A percentile compares a stretch with the other conserved stretches of the same genome.
These are phyloP conservation scores for Asterophora lycoperdoides DNA, from an alignment of 768 basidiomycete genomes.

Conservation along the genomic window DNA sequence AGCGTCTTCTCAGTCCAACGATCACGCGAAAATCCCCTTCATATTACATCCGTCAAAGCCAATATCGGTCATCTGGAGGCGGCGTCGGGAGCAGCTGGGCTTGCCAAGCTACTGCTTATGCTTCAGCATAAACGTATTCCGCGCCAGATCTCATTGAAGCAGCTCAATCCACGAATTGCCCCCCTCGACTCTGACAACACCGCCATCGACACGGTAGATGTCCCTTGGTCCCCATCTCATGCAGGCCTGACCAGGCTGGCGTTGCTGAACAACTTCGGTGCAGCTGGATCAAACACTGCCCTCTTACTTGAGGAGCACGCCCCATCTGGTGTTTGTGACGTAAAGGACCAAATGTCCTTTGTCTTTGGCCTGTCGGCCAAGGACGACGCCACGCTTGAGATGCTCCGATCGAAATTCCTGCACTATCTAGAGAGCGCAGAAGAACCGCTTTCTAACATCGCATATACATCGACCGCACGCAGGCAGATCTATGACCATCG, in stretches of 20 bases:
- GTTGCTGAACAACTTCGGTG: constrained; percentile 72
- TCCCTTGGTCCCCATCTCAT: constrained; percentile 39
- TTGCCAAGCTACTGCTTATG: constrained; percentile 73
- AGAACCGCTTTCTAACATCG: constrained; percentile 43
- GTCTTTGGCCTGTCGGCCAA: constrained; percentile 65
- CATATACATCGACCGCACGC: constrained; percentile 67
- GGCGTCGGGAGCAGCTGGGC: constrained; percentile 67
- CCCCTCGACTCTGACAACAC: constrained; percentile 44
- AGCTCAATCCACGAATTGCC: constrained; percentile 53
- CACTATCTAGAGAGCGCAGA: constrained; percentile 39
- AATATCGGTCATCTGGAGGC: constrained; percentile 77
- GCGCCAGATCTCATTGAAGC: constrained; percentile 51
- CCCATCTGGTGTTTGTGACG: neutral
- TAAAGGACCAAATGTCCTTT: constrained; percentile 21
- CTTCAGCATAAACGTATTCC: constrained; percentile 53
- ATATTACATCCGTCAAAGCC: constrained; percentile 66
- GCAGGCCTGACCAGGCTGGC: constrained; percentile 42
- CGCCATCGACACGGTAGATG: constrained; percentile 38
- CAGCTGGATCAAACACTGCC: constrained; percentile 66
- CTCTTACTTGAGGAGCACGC: constrained; percentile 53
- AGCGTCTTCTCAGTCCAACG: constrained; percentile 45
- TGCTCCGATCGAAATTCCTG: constrained; percentile 44
- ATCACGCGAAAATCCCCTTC: constrained; percentile 44
- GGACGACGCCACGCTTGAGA: constrained; percentile 40
- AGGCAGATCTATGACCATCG: constrained; percentile 53